These are phyloP conservation scores for Casuarina equisetifolia DNA, from an alignment of 306 rosid genomes.

Conservation along the genomic window DNA sequence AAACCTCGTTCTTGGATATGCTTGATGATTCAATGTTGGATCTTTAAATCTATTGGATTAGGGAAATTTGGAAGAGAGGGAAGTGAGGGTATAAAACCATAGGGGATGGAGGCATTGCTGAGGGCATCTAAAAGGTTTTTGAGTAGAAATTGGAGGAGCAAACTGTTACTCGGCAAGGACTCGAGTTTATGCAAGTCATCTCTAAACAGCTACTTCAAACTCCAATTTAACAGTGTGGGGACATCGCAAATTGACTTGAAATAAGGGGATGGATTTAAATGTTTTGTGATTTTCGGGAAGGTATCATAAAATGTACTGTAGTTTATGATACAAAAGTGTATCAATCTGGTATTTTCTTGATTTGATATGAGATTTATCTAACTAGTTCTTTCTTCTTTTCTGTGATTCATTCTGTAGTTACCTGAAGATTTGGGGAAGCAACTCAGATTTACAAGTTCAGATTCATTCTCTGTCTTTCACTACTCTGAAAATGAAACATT, in stretches of 20 bases:
- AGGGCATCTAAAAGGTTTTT: neutral
- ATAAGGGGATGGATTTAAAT: neutral
- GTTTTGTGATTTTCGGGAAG: no score
- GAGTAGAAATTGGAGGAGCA: neutral
- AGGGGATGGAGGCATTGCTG: neutral
- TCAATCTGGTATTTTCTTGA: neutral
- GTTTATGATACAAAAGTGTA: neutral
- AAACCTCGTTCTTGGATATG: neutral
- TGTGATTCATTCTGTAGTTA: constrained; percentile 40
- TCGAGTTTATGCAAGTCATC: neutral
- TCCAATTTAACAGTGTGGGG: neutral
- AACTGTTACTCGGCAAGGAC: neutral
- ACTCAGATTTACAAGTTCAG: constrained; percentile 35
- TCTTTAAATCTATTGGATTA: no score
- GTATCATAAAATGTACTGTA: no score
- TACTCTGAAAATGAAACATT: constrained; percentile 57
- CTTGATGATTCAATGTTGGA: neutral
- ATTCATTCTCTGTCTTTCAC: constrained; percentile 39
- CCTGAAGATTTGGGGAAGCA: constrained; percentile 54
- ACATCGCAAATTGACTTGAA: neutral
- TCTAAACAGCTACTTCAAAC: neutral
- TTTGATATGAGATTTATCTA: constrained; percentile 8
- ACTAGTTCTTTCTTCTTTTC: constrained; percentile 1
- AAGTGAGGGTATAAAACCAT: neutral
- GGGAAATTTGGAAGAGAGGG: neutral